Percentiles rank a stretch among this genome's conserved stretches.
Conservation (phyloP, 805 yeast genomes). For the Ogataea kodamae region DNA sequence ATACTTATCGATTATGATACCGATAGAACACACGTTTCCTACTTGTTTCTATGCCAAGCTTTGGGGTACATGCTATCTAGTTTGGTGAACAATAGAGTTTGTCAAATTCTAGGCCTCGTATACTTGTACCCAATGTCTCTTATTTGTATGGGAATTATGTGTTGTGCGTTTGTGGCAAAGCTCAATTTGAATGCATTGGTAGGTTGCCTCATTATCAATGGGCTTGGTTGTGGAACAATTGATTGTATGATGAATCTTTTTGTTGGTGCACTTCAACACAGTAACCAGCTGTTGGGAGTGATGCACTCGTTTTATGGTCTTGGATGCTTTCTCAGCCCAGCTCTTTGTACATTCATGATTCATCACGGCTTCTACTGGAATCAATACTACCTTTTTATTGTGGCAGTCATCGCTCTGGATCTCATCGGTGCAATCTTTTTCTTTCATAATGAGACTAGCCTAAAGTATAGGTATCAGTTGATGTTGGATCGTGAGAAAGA, state of each 20-base stretch:
- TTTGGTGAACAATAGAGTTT: slow-evolving; percentile 41
- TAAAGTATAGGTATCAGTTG: slow-evolving; percentile 37
- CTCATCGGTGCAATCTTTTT: slow-evolving; percentile 26
- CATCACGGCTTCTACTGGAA: slow-evolving; percentile 42
- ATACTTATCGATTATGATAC: slow-evolving; percentile 45
- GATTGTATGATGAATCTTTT: slow-evolving; percentile 57
- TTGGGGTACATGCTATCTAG: slow-evolving; percentile 56
- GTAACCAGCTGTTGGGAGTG: slow-evolving; percentile 48
- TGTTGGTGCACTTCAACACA: slow-evolving; percentile 43
- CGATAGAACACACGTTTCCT: slow-evolving; percentile 45
- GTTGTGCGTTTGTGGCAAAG: slow-evolving; percentile 34
- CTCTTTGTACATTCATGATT: slow-evolving; percentile 40
- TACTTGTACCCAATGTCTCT: slow-evolving; percentile 39
- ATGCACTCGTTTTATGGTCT: slow-evolving; percentile 53
- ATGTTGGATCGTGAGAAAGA: slow-evolving; percentile 12
- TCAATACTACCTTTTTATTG: slow-evolving; percentile 40
- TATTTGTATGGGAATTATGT: slow-evolving; percentile 4
- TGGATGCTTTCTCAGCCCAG: slow-evolving; percentile 52
- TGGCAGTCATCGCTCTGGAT: slow-evolving; percentile 27
- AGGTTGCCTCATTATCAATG: slow-evolving; percentile 39
- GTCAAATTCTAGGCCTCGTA: slow-evolving; percentile 43
- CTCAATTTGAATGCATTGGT: slow-evolving; percentile 44
- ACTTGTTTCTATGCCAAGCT: slow-evolving; percentile 49
- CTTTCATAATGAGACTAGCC: slow-evolving; percentile 43
- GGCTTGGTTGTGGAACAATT: slow-evolving; percentile 53